These are phyloP conservation scores for Trichoderma atrobrunneum DNA, from an alignment of 2,329 filamentous ascomycete species.

Conservation along the genomic window DNA sequence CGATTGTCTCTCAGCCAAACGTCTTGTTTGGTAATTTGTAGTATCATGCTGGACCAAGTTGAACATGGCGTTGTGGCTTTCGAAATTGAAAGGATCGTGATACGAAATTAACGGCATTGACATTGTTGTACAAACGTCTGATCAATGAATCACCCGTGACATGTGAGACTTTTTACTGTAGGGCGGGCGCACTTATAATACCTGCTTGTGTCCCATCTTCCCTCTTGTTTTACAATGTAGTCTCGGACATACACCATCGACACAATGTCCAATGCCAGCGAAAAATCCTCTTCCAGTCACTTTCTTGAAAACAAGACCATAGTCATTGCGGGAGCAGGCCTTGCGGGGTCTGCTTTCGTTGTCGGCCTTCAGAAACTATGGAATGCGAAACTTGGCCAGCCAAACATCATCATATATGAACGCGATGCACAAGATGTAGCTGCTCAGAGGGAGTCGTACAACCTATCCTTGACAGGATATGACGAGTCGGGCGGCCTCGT, in stretches of 20 bases:
- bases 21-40: neutral
- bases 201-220: neutral
- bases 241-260: neutral
- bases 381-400: conserved; percentile 27
- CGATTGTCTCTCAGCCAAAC: neutral
- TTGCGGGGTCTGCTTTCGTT: conserved; percentile 39
- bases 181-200: neutral
- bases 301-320: conserved; percentile 37
- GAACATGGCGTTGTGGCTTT: neutral
- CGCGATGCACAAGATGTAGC: conserved; percentile 31
- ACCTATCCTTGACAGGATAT: conserved; percentile 33
- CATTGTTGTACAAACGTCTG: neutral
- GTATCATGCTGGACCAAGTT: neutral
- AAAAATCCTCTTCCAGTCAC: conserved; percentile 23
- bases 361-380: conserved; percentile 37
- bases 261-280: neutral
- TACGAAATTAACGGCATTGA: neutral
- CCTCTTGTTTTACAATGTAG: neutral
- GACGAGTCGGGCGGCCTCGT: conserved; percentile 31
- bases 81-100: neutral
- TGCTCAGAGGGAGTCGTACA: conserved; percentile 32
- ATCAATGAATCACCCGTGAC: neutral
- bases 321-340: conserved; percentile 38
- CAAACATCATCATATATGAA: conserved; percentile 37
- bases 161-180: neutral